Percentiles rank a stretch among this genome's conserved stretches.
Conservation (phyloP, 495 filamentous ascomycete species). For the Xylaria intraflava region DNA sequence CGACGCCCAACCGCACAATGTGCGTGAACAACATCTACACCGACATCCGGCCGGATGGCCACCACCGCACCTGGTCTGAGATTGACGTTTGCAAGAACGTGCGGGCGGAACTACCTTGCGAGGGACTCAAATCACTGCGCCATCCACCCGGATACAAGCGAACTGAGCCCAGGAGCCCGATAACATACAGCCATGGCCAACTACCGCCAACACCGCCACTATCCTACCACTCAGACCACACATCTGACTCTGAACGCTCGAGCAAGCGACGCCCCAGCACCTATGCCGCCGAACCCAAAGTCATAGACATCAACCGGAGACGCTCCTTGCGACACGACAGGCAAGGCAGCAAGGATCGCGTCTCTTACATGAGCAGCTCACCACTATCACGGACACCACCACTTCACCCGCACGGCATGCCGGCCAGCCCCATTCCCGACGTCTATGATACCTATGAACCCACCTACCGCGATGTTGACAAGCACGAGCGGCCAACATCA, state of each 20-base stretch:
- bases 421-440: slow-evolving; percentile 15
- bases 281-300: slow-evolving; percentile 29
- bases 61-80: not conserved
- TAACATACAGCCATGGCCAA: slow-evolving; percentile 19
- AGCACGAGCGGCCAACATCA: slow-evolving; percentile 15
- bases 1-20: slow-evolving; percentile 32
- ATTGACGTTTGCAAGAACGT: slow-evolving; percentile 10
- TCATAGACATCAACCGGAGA: slow-evolving; percentile 23
- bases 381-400: slow-evolving; percentile 23
- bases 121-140: slow-evolving; percentile 10
- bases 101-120: slow-evolving; percentile 15
- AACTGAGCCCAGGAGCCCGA: slow-evolving; percentile 18
- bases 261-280: slow-evolving; percentile 23
- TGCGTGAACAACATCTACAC: slow-evolving; percentile 35
- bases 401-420: slow-evolving; percentile 11
- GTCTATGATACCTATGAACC: slow-evolving; percentile 14
- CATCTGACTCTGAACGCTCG: slow-evolving; percentile 28
- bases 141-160: slow-evolving; percentile 11
- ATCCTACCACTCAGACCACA: slow-evolving; percentile 37
- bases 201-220: slow-evolving; percentile 30
- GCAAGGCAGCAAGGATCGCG: slow-evolving; percentile 20
- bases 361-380: slow-evolving; percentile 19
- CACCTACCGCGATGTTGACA: slow-evolving; percentile 13
- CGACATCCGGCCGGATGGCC: slow-evolving; percentile 22
- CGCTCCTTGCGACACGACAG: slow-evolving; percentile 15